phyloP scores from a whole-genome alignment of 2,329 filamentous ascomycete species.

The Botrytis deweyae region DNA sequence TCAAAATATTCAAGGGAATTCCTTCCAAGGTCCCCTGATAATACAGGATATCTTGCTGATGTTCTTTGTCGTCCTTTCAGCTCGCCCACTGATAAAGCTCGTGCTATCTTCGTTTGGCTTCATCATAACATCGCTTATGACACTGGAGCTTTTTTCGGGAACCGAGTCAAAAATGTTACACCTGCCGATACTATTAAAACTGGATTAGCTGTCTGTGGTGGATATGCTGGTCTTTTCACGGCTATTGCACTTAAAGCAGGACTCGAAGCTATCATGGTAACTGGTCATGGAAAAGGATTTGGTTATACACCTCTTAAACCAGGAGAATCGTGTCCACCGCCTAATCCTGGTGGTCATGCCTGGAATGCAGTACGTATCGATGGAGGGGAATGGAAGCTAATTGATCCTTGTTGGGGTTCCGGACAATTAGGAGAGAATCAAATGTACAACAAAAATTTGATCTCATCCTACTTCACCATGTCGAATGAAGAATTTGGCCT shows the following conservation, averaged over 20 bases:
- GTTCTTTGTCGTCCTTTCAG: constrained; percentile 77
- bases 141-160: constrained; percentile 72
- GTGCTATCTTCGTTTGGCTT: constrained; percentile 91
- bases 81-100: constrained; percentile 84
- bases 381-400: constrained; percentile 81
- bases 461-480: constrained; percentile 57
- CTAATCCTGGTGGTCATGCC: constrained; percentile 67
- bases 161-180: constrained; percentile 63
- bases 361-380: constrained; percentile 95
- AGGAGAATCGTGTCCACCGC: constrained; percentile 64
- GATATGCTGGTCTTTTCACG: constrained; percentile 81
- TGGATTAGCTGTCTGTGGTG: constrained; percentile 86
- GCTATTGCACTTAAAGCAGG: constrained; percentile 77
- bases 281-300: constrained; percentile 83
- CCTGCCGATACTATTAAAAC: constrained; percentile 71
- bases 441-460: constrained; percentile 68
- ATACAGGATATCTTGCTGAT: constrained; percentile 72
- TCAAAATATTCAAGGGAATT: constrained; percentile 70
- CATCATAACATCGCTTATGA: constrained; percentile 94
- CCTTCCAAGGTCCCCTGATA: constrained; percentile 60
- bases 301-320: constrained; percentile 64
- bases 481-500: constrained; percentile 78
- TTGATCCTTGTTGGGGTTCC: constrained; percentile 93
- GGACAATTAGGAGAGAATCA: constrained; percentile 57
- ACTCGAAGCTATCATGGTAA: constrained; percentile 71